phyloP scores from a whole-genome alignment of 768 basidiomycete genomes.

The Panellus pusillus region DNA sequence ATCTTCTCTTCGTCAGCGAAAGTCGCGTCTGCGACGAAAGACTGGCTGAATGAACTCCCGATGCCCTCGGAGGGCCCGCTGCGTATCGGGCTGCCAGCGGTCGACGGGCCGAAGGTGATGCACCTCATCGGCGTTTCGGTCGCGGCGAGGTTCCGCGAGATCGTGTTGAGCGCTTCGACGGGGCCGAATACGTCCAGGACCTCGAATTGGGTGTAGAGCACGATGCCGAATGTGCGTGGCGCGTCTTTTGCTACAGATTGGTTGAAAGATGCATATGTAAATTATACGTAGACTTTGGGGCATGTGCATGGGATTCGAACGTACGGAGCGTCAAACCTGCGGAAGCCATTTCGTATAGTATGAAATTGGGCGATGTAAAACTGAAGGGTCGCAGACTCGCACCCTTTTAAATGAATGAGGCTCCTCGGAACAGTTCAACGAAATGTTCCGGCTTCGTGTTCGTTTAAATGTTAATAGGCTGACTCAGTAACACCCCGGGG shows the following conservation, averaged over 20 bases:
- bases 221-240: constrained; percentile 3
- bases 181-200: constrained; percentile 11
- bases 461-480: too few species aligned
- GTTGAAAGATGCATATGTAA: too few species aligned
- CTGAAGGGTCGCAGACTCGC: too few species aligned
- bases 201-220: constrained; percentile 11
- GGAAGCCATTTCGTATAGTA: not conserved
- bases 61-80: constrained; percentile 1
- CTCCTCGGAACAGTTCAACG: too few species aligned
- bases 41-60: constrained; percentile 7
- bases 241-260: not conserved
- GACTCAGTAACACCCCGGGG: too few species aligned
- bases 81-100: constrained; percentile 3
- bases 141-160: constrained; percentile 7
- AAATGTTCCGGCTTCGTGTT: too few species aligned
- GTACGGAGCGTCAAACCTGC: not conserved
- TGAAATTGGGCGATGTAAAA: too few species aligned
- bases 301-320: not conserved
- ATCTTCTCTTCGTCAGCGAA: not conserved
- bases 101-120: constrained; percentile 5
- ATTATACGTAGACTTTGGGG: constrained; percentile 4
- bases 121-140: constrained; percentile 5
- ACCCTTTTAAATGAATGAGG: too few species aligned
- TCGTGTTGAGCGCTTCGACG: constrained; percentile 8
- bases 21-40: constrained; percentile 4